phyloP scores from a whole-genome alignment of 352 stramenopile species.

The Phytophthora pistaciae region DNA sequence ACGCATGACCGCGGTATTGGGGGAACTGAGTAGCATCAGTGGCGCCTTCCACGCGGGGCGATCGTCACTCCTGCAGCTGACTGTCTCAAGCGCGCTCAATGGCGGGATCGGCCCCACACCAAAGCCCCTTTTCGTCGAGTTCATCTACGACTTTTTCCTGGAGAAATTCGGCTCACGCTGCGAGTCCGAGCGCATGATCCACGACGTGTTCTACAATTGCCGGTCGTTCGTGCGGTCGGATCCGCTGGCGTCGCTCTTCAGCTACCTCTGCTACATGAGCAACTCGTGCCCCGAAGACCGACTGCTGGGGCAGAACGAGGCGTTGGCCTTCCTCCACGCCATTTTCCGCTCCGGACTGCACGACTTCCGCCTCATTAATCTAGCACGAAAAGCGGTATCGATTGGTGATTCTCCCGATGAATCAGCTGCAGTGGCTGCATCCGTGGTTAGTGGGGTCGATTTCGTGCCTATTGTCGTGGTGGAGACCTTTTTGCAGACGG shows the following conservation, averaged over 20 bases:
- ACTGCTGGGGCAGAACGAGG: constrained; percentile 76
- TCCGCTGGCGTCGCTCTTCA: constrained; percentile 67
- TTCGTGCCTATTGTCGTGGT: constrained; percentile 46
- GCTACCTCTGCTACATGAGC: constrained; percentile 77
- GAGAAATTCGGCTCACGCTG: constrained; percentile 72
- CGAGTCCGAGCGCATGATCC: constrained; percentile 83
- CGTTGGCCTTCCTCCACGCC: constrained; percentile 63
- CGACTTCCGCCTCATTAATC: constrained; percentile 59
- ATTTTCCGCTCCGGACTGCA: constrained; percentile 74
- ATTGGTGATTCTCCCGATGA: not conserved
- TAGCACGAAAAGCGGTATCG: not conserved
- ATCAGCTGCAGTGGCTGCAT: not conserved
- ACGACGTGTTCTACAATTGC: constrained; percentile 88
- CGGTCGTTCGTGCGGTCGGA: constrained; percentile 50
- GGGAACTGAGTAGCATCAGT: constrained; percentile 61
- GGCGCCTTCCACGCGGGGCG: constrained; percentile 34
- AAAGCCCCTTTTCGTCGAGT: constrained; percentile 70
- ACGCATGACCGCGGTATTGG: constrained; percentile 28
- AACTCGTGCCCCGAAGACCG: constrained; percentile 65
- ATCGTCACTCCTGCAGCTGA: constrained; percentile 27
- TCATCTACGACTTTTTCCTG: constrained; percentile 84
- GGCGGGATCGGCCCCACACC: constrained; percentile 67
- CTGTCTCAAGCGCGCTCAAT: constrained; percentile 47
- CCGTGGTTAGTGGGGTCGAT: constrained; percentile 24
- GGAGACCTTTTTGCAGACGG: constrained; percentile 55